Base-by-base conservation (phyloP, 306 rosid species). In the Carpinus viminea region DNA sequence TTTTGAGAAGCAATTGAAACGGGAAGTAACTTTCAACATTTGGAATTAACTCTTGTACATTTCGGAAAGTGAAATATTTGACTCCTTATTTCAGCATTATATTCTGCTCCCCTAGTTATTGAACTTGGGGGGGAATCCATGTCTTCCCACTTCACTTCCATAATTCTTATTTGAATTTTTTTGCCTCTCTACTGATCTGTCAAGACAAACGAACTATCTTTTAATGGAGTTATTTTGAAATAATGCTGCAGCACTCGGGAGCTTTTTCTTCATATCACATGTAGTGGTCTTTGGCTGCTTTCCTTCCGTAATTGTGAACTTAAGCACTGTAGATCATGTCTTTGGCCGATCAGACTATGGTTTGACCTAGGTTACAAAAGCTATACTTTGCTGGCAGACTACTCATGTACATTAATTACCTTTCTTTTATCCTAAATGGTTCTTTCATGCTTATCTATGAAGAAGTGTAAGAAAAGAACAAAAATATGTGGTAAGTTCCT, bases 191-290 rank as follows among this genome's bases (percentile, higher is more conserved):
- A 47, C 36, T 11, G 9, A 47, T 70, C 59, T 70, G 41, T 21
- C 74, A 47, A 24, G 59, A 20, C 54, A 48, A 70, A 48, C 24
- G 43, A 70, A 70, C 74, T 47, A 70, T 70, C 74, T 70, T 48
- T 70, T 50, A 48, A 70, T 48, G 74, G 59, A 48, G 12, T 70
- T 48, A 70, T 47, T 48, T 70, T 70, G 55, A 21, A 70, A 47
- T 12, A 21, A 0, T 46, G 18, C 38, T 12, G 54, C 57, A 70
- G 55, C 41, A 20, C 13, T 50, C 12, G 4, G 53, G 34, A 69
- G 41, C 13, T 68, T 60, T 43, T 65, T 46, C 41, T 46, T 70
- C 55, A 62, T 12, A 36, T 34, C 73, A n/a, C 8, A 69, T 46
- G 8, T 2, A 9, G 17, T 69, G 55, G 17, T 20, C 45, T 45